Evolutionary conservation across 2,329 filamentous ascomycete species (phyloP).

Genomic region (Incumbomyces delicatus): DNA sequence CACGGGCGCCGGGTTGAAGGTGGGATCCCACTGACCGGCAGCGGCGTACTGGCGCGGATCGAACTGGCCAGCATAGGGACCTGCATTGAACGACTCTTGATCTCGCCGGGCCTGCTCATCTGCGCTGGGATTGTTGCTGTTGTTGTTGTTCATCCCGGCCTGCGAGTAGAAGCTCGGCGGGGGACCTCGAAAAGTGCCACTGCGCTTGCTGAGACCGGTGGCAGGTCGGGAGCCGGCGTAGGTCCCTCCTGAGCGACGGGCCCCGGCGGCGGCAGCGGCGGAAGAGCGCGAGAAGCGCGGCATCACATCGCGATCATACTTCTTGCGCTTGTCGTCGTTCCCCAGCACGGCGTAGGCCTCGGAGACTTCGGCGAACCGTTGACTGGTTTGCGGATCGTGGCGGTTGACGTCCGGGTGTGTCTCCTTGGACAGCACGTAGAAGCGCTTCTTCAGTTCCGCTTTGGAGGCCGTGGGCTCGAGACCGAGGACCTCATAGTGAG

Average conservation of each 20-base stretch:
- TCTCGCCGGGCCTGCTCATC: constrained; percentile 22
- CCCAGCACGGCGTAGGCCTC: constrained; percentile 74
- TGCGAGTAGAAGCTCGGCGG: constrained; percentile 80
- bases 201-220: constrained; percentile 67
- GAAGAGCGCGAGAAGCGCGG: constrained; percentile 27
- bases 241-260: constrained; percentile 29
- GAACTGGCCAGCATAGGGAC: constrained; percentile 10
- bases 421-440: constrained; percentile 82
- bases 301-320: constrained; percentile 61
- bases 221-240: constrained; percentile 49
- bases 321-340: constrained; percentile 60
- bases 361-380: constrained; percentile 72
- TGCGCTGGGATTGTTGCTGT: constrained; percentile 41
- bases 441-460: constrained; percentile 79
- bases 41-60: constrained; percentile 19
- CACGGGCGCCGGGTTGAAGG: constrained; percentile 70
- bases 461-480: constrained; percentile 60
- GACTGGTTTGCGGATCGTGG: constrained; percentile 58
- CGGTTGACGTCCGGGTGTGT: constrained; percentile 91
- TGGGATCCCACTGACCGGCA: constrained; percentile 23
- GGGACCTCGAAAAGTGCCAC: constrained; percentile 69
- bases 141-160: constrained; percentile 55
- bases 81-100: constrained; percentile 1
- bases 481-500: constrained; percentile 74
- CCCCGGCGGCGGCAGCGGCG: constrained; percentile 21